Percentiles rank a stretch among this genome's conserved stretches.
Evolutionary conservation across 2,329 filamentous ascomycete species (phyloP).

Genomic region (Aspergillus latus): DNA sequence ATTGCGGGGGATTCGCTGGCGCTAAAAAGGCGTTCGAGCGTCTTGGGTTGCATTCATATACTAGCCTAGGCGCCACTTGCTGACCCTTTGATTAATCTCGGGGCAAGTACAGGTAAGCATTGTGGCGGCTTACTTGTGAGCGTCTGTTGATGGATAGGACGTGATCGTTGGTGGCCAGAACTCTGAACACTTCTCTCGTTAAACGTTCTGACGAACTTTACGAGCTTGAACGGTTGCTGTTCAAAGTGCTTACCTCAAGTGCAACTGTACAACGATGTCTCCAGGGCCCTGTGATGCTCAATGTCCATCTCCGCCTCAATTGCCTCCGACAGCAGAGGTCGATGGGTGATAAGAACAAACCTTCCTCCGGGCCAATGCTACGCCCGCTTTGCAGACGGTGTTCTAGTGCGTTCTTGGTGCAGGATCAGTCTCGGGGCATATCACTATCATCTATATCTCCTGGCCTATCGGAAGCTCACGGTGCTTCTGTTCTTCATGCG

Average conservation of each 20-base stretch:
- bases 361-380: neutral
- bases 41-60: conserved; percentile 16
- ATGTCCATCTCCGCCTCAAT: too few species aligned
- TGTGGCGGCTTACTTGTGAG: conserved; percentile 2
- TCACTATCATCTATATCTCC: neutral
- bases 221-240: too few species aligned
- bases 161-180: neutral
- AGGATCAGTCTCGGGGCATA: neutral
- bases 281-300: too few species aligned
- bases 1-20: neutral
- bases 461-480: neutral
- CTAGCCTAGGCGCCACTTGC: neutral
- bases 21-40: neutral
- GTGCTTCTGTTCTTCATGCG: neutral
- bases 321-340: too few species aligned
- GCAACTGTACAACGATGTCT: too few species aligned
- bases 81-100: neutral
- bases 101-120: conserved; percentile 2
- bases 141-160: neutral
- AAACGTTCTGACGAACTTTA: neutral
- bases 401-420: neutral
- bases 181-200: neutral
- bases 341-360: too few species aligned
- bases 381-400: neutral
- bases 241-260: too few species aligned